phyloP scores from a whole-genome alignment of 345 rosid genomes.

The Dovyalis caffra region DNA sequence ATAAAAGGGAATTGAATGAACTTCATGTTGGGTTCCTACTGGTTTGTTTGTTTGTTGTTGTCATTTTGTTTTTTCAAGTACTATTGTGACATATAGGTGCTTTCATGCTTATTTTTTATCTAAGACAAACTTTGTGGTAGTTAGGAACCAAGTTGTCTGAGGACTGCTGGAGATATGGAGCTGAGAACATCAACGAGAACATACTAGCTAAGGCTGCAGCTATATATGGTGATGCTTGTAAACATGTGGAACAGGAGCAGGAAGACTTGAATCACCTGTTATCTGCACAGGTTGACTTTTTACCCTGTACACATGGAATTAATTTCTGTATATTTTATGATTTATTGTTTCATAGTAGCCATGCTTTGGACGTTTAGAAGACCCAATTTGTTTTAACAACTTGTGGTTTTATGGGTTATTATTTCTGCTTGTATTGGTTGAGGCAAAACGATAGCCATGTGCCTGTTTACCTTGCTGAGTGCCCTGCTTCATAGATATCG shows the following conservation, averaged over 20 bases:
- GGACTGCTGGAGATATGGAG: constrained; percentile 82
- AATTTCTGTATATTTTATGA: not conserved
- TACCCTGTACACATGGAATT: not conserved
- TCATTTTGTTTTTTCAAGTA: not conserved
- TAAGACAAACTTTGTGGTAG: constrained; percentile 16
- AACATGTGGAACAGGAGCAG: constrained; percentile 86
- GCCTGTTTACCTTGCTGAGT: not conserved
- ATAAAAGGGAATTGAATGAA: not conserved
- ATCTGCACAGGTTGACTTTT: constrained; percentile 64
- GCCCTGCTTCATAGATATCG: not conserved
- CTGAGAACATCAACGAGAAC: constrained; percentile 76
- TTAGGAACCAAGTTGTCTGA: constrained; percentile 85
- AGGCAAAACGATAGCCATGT: not conserved
- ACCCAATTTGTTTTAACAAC: not conserved
- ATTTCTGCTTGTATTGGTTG: not conserved
- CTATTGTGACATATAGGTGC: not conserved
- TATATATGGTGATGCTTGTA: constrained; percentile 84
- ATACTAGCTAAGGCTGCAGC: constrained; percentile 87
- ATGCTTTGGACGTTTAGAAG: not conserved
- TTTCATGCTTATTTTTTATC: not conserved
- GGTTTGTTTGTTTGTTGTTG: too few species aligned
- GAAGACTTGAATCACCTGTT: constrained; percentile 71
- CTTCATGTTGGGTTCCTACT: constrained; percentile 2
- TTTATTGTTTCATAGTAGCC: not conserved
- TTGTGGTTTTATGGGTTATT: not conserved